Base-by-base conservation (phyloP, 208 protist species). In the Trypanosoma melophagium region DNA sequence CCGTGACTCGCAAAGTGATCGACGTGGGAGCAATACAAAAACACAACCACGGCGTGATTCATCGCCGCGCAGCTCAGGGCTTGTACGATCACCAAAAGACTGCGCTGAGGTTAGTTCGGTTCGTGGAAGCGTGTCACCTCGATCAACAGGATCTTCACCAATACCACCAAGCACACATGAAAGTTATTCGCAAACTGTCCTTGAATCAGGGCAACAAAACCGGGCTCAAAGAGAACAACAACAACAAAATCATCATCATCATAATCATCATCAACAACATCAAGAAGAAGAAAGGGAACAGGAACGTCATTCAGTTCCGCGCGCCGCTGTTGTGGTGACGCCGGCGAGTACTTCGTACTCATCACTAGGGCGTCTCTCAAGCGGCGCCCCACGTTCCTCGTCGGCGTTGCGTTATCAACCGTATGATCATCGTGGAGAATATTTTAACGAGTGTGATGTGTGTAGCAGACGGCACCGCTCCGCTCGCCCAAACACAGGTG, bases 371-470 rank as follows among this genome's bases (percentile, higher is more conserved):
- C 60, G 49, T 47, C 7, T 38, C 60, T 57, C n/a, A 25, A 3
- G n/a, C 7, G 9, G 12, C 14, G 19, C 31, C 9, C 19, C 21
- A 16, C 51, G 41, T 40, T 19, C 2, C 1, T 1, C 3, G 19
- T 68, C 52, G 1, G 44, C 21, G 12, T 8, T 14, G 3, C 65
- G 56, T 25, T 62, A 70, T 47, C 21, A 60, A 9, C 53, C 65
- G 16, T 31, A 21, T 44, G 17, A 56, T n/a, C 65, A 70, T 47
- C 40, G 55, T 47, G 55, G 56, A 5, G 47, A 35, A 10, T 70
- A 57, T 40, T 70, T 70, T 52, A 60, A 70, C 25, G 55, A 56
- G 25, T 70, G 65, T 56, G 65, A 70, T 31, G 45, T 62, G 16
- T 70, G 65, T 19, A 56, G 42, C 31, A 35, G 65, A 17, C 65